phyloP scores from a whole-genome alignment of 768 basidiomycete genomes.

The Suillus subluteus region DNA sequence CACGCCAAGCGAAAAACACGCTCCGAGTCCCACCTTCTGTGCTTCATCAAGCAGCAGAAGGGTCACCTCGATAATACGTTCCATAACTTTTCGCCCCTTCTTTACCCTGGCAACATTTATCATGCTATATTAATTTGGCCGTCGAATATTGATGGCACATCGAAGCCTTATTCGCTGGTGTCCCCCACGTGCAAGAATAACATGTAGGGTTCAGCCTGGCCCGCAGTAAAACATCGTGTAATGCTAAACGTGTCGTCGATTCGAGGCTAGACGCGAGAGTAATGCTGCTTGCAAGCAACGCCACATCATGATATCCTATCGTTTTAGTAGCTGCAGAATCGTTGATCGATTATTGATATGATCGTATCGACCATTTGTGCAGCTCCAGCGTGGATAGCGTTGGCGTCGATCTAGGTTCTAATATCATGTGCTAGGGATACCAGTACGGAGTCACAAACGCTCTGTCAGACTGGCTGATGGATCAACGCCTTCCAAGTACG shows the following conservation, averaged over 20 bases:
- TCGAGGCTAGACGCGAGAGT: background rate
- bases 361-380: background rate
- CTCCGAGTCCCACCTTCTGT: background rate
- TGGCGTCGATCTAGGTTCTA: background rate
- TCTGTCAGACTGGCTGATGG: background rate
- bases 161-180: background rate
- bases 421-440: background rate
- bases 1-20: background rate
- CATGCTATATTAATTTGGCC: background rate
- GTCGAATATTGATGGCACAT: background rate
- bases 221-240: background rate
- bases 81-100: background rate
- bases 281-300: background rate
- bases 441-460: background rate
- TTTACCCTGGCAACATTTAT: background rate
- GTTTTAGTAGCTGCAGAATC: background rate
- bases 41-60: background rate
- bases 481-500: background rate
- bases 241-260: background rate
- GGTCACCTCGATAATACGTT: background rate
- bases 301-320: background rate
- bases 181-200: background rate
- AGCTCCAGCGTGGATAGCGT: background rate
- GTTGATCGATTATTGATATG: background rate
- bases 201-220: background rate